phyloP scores from a whole-genome alignment of 1,284 basidiomycete genomes.

The Hymenochaete sp. region DNA sequence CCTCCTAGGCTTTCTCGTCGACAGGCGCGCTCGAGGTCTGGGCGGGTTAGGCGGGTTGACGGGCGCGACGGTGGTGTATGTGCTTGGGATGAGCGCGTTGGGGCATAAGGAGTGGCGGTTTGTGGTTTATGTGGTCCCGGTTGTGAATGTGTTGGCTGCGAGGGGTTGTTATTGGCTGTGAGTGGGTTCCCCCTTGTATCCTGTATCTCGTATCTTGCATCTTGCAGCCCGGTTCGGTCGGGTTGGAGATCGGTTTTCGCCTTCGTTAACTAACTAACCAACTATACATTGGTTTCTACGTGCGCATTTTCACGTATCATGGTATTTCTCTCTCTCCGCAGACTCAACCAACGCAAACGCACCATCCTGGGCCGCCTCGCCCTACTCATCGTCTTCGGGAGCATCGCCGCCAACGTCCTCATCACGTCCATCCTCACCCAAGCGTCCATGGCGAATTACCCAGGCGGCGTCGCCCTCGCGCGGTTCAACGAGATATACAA shows the following conservation, averaged over 20 bases:
- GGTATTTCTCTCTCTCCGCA: slow-evolving; percentile 26
- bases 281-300: too few species aligned
- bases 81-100: slow-evolving; percentile 64
- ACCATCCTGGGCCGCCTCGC: slow-evolving; percentile 36
- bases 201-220: neutral
- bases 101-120: slow-evolving; percentile 97
- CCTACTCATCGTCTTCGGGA: slow-evolving; percentile 35
- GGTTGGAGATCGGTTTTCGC: too few species aligned
- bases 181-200: slow-evolving; percentile 24
- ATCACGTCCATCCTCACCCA: slow-evolving; percentile 45
- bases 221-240: neutral
- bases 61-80: slow-evolving; percentile 47
- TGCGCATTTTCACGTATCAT: too few species aligned
- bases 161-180: slow-evolving; percentile 55
- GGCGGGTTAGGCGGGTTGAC: too few species aligned
- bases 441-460: slow-evolving; percentile 77
- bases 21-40: slow-evolving; percentile 42
- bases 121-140: slow-evolving; percentile 79
- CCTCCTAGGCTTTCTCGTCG: slow-evolving; percentile 39
- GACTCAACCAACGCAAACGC: slow-evolving; percentile 29
- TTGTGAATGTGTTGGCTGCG: slow-evolving; percentile 76
- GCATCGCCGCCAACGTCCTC: slow-evolving; percentile 44
- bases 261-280: neutral
- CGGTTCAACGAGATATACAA: slow-evolving; percentile 48
- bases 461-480: slow-evolving; percentile 73